A percentile compares a stretch with the other conserved stretches of the same genome.
Evolutionary conservation across 2,329 filamentous ascomycete genomes (phyloP).

Genomic region (Geoglossum cookeanum): DNA sequence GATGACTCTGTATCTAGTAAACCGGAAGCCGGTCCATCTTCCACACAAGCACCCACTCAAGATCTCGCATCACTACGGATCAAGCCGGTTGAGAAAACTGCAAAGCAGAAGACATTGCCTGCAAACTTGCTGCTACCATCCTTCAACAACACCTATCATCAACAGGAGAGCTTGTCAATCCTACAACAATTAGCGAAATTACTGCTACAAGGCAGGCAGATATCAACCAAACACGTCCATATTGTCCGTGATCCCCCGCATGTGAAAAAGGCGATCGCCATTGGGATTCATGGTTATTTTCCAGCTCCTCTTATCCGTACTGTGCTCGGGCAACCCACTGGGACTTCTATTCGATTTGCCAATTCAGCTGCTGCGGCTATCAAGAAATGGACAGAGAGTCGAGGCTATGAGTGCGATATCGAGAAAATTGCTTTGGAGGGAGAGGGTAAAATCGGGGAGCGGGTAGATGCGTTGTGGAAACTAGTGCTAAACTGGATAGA

Average conservation of each 20-base stretch:
- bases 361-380: constrained; percentile 73
- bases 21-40: neutral
- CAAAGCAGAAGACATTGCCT: constrained; percentile 11
- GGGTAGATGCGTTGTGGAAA: constrained; percentile 87
- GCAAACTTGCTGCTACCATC: constrained; percentile 29
- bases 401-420: constrained; percentile 61
- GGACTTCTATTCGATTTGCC: constrained; percentile 84
- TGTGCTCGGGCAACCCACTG: constrained; percentile 84
- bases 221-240: constrained; percentile 50
- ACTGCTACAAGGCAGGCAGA: constrained; percentile 36
- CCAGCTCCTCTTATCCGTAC: constrained; percentile 73
- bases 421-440: constrained; percentile 91
- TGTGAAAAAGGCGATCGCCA: constrained; percentile 73
- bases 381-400: constrained; percentile 56
- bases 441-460: constrained; percentile 76
- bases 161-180: constrained; percentile 37
- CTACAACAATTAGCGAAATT: constrained; percentile 33
- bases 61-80: neutral
- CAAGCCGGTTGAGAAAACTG: neutral
- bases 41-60: neutral
- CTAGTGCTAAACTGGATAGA: constrained; percentile 89
- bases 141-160: constrained; percentile 27
- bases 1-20: neutral
- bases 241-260: constrained; percentile 47
- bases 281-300: constrained; percentile 88